Evolutionary conservation across 306 rosid species (phyloP).

Genomic region (Glycine latifolia): DNA sequence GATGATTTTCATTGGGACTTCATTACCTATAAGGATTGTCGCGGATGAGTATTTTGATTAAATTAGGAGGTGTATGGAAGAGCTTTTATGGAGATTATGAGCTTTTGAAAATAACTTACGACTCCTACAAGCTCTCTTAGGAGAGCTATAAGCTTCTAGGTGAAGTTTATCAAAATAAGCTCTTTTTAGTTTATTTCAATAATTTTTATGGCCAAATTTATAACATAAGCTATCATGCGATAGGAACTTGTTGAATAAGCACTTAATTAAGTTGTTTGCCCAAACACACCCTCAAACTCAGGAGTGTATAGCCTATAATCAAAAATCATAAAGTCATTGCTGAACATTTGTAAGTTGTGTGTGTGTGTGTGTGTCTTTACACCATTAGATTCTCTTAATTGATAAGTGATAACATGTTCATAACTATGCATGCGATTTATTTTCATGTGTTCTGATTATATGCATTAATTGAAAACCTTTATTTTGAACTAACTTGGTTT

Average conservation of each 20-base stretch:
- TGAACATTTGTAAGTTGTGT: slow-evolving; percentile 17
- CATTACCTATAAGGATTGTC: slow-evolving; percentile 9
- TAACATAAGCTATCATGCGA: not conserved
- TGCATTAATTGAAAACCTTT: slow-evolving; percentile 26
- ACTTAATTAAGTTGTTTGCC: not conserved
- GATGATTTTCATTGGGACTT: slow-evolving; percentile 40
- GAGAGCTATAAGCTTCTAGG: not conserved
- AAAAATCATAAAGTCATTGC: not conserved
- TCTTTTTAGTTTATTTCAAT: not conserved
- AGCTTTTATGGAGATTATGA: not conserved
- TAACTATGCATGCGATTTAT: slow-evolving; percentile 22
- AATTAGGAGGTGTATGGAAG: not conserved
- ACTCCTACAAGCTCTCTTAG: not conserved
- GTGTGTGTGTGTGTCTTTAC: not conserved
- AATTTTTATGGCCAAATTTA: no score
- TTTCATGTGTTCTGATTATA: slow-evolving; percentile 12
- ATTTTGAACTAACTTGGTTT: slow-evolving; percentile 41
- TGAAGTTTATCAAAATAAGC: not conserved
- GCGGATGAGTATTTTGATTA: slow-evolving; percentile 7
- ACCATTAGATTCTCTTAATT: slow-evolving; percentile 17
- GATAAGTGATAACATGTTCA: slow-evolving; percentile 26
- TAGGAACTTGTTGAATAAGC: not conserved
- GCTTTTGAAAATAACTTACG: not conserved
- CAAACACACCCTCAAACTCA: not conserved
- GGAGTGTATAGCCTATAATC: not conserved